Conservation (phyloP, 768 basidiomycete species). For the Tephrocybe sp. region DNA sequence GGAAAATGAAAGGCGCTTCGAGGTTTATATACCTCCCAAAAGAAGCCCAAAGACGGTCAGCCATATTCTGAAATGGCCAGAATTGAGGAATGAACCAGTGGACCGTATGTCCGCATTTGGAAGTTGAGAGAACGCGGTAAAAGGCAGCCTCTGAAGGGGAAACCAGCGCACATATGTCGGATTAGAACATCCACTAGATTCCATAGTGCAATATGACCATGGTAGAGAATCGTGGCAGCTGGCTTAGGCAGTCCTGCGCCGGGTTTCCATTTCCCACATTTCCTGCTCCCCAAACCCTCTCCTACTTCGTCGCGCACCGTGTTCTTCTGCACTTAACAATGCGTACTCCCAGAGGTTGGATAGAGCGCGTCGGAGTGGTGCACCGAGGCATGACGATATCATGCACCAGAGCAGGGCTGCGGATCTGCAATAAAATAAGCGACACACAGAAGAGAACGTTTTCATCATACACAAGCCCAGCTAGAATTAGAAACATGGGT, state of each 20-base stretch:
- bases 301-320: constrained; percentile 27
- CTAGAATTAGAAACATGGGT: constrained; percentile 46
- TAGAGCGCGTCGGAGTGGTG: constrained; percentile 42
- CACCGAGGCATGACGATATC: constrained; percentile 66
- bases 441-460: constrained; percentile 9
- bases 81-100: background rate
- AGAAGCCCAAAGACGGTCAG: constrained; percentile 2
- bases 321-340: constrained; percentile 38
- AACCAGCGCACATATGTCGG: too few relatives aligned
- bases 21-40: constrained; percentile 8
- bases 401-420: constrained; percentile 63
- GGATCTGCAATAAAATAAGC: constrained; percentile 31
- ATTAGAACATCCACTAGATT: too few relatives aligned
- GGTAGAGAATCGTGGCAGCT: background rate
- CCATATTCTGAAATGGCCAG: background rate
- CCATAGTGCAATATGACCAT: too few relatives aligned
- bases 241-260: constrained; percentile 23
- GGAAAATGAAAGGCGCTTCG: background rate
- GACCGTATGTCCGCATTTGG: constrained; percentile 14
- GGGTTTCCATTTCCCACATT: constrained; percentile 60
- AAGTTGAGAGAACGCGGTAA: background rate
- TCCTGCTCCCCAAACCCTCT: constrained; percentile 46
- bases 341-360: constrained; percentile 49
- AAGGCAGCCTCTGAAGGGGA: background rate
- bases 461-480: constrained; percentile 39